Evolutionary conservation across 768 basidiomycete species (phyloP), one percentile per base, ranked within the genome.

Genomic region (Naganishia randhawae): DNA sequence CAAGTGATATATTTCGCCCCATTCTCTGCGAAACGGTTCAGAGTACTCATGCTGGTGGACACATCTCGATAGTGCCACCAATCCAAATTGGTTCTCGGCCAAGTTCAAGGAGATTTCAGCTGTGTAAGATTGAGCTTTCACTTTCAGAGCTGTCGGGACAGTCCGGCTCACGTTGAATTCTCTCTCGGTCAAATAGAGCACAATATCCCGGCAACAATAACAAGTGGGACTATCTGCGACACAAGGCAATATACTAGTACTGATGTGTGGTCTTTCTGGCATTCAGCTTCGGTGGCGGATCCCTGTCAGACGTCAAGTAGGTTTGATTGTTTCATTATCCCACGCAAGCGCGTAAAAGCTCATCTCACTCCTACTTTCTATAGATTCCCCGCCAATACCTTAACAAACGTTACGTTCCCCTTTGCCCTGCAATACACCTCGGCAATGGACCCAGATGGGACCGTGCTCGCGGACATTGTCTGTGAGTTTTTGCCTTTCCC

Each of bases 71-170:
- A 51, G 72, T 51, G 78, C 77, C 17, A 64, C 73, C 9, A 80
- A 80, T 51, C 78, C 78, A 5, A 80, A 80, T 55, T 80, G 77
- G 77, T 80, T 80, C 72, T 74, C 72, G 27, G 77, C 75, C 37
- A 66, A 77, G 65, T 78, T 80, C 68, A 67, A 73, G 50, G 69
- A 76, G 48, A 78, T 79, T 63, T 68, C 67, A n/a, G 78, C 78
- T 3, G 71, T 71, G 64, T 68, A 50, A 68, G 67, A 50, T 9
- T n/a, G 6, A 8, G 3, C 50, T 33, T 27, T 11, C 50, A 35
- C 50, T 35, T 22, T 31, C 3, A 17, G 39, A n/a, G 45, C 13
- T 48, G n/a, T 48, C n/a, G n/a, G 45, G 6, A 22, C 19, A n/a
- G n/a, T 22, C 11, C 25, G 45, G 25, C 45, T 22, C 7, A 48